phyloP scores from a whole-genome alignment of 2,329 filamentous ascomycete species.

The Colletotrichum gloeosporioides region DNA sequence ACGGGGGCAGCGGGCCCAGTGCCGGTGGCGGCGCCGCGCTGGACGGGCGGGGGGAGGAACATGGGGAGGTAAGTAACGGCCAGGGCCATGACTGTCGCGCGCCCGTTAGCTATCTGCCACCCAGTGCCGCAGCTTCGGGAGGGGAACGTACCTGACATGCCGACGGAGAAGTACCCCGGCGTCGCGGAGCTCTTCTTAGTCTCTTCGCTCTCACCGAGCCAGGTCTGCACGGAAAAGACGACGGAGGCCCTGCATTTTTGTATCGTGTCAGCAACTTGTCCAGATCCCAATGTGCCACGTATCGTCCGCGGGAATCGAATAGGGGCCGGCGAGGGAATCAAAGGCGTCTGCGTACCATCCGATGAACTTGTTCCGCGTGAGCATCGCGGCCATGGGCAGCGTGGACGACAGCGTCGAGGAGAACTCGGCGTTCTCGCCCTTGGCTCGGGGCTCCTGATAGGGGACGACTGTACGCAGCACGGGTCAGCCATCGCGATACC shows the following conservation, averaged over 20 bases:
- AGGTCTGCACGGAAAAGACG: slow-evolving; percentile 76
- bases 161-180: slow-evolving; percentile 73
- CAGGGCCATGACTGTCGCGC: slow-evolving; percentile 62
- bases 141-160: slow-evolving; percentile 73
- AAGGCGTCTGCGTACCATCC: slow-evolving; percentile 56
- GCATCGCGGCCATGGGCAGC: slow-evolving; percentile 95
- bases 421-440: slow-evolving; percentile 71
- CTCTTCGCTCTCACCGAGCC: slow-evolving; percentile 77
- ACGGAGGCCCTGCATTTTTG: slow-evolving; percentile 67
- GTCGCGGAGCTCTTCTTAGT: slow-evolving; percentile 68
- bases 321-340: too few relatives aligned
- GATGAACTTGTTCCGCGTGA: slow-evolving; percentile 85
- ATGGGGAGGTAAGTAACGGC: slow-evolving; percentile 56
- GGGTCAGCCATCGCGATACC: background rate
- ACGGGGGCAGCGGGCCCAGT: slow-evolving; percentile 37
- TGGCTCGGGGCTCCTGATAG: slow-evolving; percentile 77
- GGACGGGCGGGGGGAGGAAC: slow-evolving; percentile 49
- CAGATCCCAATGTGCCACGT: background rate
- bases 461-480: slow-evolving; percentile 72
- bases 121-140: background rate
- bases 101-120: background rate
- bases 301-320: background rate
- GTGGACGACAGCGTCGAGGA: slow-evolving; percentile 76
- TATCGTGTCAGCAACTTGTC: background rate
- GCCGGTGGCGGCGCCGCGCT: slow-evolving; percentile 29